phyloP scores from a whole-genome alignment of 2,329 filamentous ascomycete species.

The Fusarium begoniae region DNA sequence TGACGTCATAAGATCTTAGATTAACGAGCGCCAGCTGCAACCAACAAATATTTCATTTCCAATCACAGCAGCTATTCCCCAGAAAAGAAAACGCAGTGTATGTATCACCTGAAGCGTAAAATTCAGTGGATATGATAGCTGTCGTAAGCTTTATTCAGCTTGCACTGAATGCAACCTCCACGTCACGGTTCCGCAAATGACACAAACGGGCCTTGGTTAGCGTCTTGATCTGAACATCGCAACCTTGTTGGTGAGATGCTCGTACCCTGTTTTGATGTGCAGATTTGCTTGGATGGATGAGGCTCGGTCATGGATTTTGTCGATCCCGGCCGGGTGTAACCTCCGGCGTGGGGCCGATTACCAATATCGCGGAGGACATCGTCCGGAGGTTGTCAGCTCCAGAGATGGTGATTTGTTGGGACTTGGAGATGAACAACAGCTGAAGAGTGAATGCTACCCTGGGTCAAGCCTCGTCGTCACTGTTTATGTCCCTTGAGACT shows the following conservation, averaged over 20 bases:
- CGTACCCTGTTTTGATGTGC: conserved; percentile 11
- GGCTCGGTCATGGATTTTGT: conserved; percentile 23
- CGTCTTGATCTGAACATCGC: neutral
- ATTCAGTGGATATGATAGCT: neutral
- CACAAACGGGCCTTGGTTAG: neutral
- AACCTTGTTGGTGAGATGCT: neutral
- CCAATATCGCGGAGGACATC: conserved; percentile 10
- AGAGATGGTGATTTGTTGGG: neutral
- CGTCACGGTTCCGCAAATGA: conserved; percentile 27
- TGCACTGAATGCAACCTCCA: neutral
- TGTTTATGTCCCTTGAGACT: neutral
- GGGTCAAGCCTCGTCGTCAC: neutral
- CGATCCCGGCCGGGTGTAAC: conserved; percentile 23
- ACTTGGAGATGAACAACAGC: neutral
- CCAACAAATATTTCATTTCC: neutral
- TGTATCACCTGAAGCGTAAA: neutral
- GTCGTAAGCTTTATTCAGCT: neutral
- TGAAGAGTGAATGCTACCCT: neutral
- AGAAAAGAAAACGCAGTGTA: neutral
- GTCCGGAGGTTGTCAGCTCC: conserved; percentile 8
- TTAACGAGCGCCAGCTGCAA: neutral
- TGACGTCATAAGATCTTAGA: conserved; percentile 28
- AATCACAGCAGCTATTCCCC: neutral
- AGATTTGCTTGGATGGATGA: neutral
- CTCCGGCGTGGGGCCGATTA: conserved; percentile 26